These are phyloP conservation scores for Syzygium jambos DNA, from an alignment of 345 rosid genomes.

Conservation along the genomic window DNA sequence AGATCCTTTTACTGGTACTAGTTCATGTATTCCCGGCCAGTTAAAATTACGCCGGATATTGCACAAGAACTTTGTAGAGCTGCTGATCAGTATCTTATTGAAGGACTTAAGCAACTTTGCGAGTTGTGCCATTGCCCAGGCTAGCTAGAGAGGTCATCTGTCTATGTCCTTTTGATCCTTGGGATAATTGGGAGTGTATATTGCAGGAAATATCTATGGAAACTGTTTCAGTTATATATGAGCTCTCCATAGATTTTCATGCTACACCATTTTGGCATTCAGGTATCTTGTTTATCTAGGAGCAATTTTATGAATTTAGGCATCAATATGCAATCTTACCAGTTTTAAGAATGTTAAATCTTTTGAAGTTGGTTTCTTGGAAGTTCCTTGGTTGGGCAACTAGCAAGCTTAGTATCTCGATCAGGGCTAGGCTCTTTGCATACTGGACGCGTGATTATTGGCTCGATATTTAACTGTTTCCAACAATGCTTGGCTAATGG, in stretches of 20 bases:
- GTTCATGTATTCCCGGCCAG: constrained; percentile 89
- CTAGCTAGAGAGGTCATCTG: constrained; percentile 13
- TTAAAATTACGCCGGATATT: constrained; percentile 68
- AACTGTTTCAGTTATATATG: constrained; percentile 51
- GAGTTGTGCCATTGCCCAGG: constrained; percentile 88
- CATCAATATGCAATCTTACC: not conserved
- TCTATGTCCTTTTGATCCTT: too few relatives aligned
- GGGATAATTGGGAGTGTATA: not conserved
- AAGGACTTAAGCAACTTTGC: constrained; percentile 90
- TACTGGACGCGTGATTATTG: constrained; percentile 50
- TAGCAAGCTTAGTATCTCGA: not conserved
- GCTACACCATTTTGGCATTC: constrained; percentile 49
- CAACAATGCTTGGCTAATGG: constrained; percentile 36
- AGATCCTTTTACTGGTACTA: constrained; percentile 18
- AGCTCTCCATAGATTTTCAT: constrained; percentile 55
- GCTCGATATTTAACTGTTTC: constrained; percentile 32
- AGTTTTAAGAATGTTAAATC: not conserved
- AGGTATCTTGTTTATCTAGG: constrained; percentile 51
- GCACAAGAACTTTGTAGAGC: constrained; percentile 97
- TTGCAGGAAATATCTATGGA: constrained; percentile 48
- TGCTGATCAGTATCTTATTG: constrained; percentile 97
- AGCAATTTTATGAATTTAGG: constrained; percentile 42
- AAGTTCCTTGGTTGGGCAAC: not conserved
- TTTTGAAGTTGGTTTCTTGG: not conserved
- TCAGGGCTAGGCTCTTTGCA: constrained; percentile 2